Percentiles rank a stretch among this genome's conserved stretches.
Conservation (phyloP, 2,329 filamentous ascomycete genomes). For the Onygena corvina region DNA sequence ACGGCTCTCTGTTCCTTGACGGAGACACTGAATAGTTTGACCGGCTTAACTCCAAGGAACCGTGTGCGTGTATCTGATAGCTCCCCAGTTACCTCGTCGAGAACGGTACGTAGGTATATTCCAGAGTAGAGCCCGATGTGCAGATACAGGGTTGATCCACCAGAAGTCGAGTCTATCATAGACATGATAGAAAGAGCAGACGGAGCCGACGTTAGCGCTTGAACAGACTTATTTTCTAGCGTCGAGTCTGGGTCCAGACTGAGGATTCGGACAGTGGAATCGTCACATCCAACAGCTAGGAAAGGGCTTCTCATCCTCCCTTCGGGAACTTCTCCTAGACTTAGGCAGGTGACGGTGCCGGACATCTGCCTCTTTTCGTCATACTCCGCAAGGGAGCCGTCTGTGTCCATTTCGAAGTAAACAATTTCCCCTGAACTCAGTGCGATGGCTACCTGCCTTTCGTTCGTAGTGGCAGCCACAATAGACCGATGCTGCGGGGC, state of each 20-base stretch:
- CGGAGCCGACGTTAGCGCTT: slow-evolving; percentile 80
- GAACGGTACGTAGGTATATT: slow-evolving; percentile 84
- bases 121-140: slow-evolving; percentile 94
- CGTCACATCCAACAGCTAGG: slow-evolving; percentile 90
- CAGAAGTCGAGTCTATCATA: slow-evolving; percentile 87
- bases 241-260: slow-evolving; percentile 84
- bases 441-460: slow-evolving; percentile 83
- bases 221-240: slow-evolving; percentile 84
- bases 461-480: slow-evolving; percentile 85
- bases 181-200: slow-evolving; percentile 82
- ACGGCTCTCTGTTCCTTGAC: slow-evolving; percentile 76
- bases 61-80: slow-evolving; percentile 88
- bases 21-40: slow-evolving; percentile 81
- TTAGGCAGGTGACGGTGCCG: slow-evolving; percentile 88
- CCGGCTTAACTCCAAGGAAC: slow-evolving; percentile 81
- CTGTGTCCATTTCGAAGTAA: slow-evolving; percentile 93
- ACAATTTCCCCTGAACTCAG: slow-evolving; percentile 93
- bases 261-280: slow-evolving; percentile 86
- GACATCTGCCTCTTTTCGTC: slow-evolving; percentile 93
- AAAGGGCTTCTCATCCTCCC: slow-evolving; percentile 82
- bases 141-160: slow-evolving; percentile 77
- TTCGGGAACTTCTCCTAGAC: slow-evolving; percentile 81
- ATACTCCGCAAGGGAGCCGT: slow-evolving; percentile 83
- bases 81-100: slow-evolving; percentile 92
- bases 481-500: slow-evolving; percentile 90